These are phyloP conservation scores for Talaromyces sp. DNA, from an alignment of 2,329 filamentous ascomycete genomes.

Conservation along the genomic window DNA sequence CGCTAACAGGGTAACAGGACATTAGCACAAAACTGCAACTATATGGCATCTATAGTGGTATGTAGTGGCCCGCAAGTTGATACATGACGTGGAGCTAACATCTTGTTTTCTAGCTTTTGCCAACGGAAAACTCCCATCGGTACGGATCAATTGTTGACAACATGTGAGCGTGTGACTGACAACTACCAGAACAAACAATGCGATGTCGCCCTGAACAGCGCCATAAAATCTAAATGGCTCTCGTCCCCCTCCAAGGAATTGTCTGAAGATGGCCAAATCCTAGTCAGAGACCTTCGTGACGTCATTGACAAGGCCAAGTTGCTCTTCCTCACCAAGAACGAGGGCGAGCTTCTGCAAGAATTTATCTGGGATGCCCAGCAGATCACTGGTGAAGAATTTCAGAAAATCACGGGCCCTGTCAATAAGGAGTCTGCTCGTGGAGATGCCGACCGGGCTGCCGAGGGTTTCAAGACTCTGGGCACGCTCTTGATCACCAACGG, in stretches of 20 bases:
- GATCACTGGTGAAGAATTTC: conserved; percentile 62
- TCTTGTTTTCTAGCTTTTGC: conserved; percentile 63
- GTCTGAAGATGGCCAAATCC: conserved; percentile 73
- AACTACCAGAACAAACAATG: conserved; percentile 79
- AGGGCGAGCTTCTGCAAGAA: conserved; percentile 90
- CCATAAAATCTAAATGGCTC: conserved; percentile 68
- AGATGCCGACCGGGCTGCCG: conserved; percentile 76
- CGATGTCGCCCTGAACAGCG: conserved; percentile 88
- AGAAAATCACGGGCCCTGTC: conserved; percentile 63
- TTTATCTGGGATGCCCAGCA: conserved; percentile 93
- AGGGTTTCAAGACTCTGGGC: conserved; percentile 83
- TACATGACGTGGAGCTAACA: not conserved
- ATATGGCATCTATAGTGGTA: conserved; percentile 77
- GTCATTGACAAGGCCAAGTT: conserved; percentile 82
- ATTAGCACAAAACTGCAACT: conserved; percentile 93
- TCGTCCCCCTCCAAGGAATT: conserved; percentile 70
- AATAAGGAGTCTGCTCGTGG: conserved; percentile 74
- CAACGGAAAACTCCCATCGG: conserved; percentile 84
- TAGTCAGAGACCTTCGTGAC: conserved; percentile 72
- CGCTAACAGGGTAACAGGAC: conserved; percentile 46
- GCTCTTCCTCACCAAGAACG: conserved; percentile 86
- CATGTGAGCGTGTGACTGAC: not conserved
- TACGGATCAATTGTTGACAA: conserved; percentile 45
- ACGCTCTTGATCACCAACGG: conserved; percentile 91
- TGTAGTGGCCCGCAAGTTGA: not conserved